These are phyloP conservation scores for Vigna unguiculata DNA, from an alignment of 306 rosid genomes.

Conservation along the genomic window DNA sequence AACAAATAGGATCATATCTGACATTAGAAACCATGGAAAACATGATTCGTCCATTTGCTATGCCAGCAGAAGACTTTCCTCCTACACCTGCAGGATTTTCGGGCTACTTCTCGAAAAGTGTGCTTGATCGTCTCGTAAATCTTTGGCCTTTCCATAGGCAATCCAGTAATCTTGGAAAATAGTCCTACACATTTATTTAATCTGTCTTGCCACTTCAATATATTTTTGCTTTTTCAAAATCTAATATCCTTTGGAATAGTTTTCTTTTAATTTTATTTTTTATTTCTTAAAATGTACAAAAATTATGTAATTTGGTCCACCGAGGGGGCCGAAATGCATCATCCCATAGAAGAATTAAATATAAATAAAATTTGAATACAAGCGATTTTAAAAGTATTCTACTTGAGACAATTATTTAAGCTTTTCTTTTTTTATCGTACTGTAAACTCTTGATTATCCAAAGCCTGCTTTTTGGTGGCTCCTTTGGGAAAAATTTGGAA, in stretches of 20 bases:
- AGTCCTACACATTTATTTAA: constrained; percentile 26
- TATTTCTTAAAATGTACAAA: background rate
- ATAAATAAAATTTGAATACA: background rate
- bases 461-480: constrained; percentile 44
- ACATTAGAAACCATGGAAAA: constrained; percentile 88
- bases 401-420: background rate
- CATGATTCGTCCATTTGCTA: constrained; percentile 95
- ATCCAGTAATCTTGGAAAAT: constrained; percentile 58
- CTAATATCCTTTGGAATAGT: background rate
- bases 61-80: constrained; percentile 99
- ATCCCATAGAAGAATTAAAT: background rate
- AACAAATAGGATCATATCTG: constrained; percentile 81
- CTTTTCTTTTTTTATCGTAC: background rate
- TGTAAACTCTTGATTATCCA: constrained; percentile 38
- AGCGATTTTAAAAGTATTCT: background rate
- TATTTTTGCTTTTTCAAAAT: background rate
- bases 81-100: constrained; percentile 89
- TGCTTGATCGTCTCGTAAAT: constrained; percentile 94
- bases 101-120: constrained; percentile 85
- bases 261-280: background rate
- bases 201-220: background rate
- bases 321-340: background rate
- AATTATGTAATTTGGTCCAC: background rate
- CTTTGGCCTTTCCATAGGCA: constrained; percentile 96
- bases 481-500: background rate